phyloP scores from a whole-genome alignment of 306 rosid genomes.

The Quercus mongolica region DNA sequence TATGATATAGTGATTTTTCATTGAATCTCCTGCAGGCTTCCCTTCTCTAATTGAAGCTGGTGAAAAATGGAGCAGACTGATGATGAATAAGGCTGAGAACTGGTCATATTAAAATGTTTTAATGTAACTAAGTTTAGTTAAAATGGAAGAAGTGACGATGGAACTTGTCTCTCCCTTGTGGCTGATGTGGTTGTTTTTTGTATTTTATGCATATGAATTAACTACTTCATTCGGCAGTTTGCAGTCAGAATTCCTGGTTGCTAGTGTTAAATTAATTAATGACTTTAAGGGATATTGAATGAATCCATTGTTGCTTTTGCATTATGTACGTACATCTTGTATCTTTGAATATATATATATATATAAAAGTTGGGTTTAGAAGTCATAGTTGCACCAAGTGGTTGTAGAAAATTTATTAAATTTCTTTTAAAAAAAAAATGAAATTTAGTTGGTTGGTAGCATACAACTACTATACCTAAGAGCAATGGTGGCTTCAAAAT shows the following conservation, averaged over 20 bases:
- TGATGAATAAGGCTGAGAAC: not conserved
- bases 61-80: not conserved
- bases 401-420: no score
- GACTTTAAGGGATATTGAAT: not conserved
- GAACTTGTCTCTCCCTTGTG: not conserved
- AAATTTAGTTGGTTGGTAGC: no score
- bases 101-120: not conserved
- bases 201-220: not conserved
- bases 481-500: no score
- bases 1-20: not conserved
- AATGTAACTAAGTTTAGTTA: not conserved
- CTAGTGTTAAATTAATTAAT: not conserved
- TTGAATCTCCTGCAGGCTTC: not conserved
- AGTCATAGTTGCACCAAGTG: rapidly evolving
- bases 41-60: not conserved
- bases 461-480: no score
- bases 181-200: not conserved
- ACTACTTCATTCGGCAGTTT: not conserved
- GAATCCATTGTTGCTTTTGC: not conserved
- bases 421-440: no score
- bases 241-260: not conserved
- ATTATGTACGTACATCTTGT: no score
- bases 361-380: no score
- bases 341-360: no score
- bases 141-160: not conserved